phyloP scores from a whole-genome alignment of 805 yeast genomes.

The Wickerhamiella vanderwaltii region DNA sequence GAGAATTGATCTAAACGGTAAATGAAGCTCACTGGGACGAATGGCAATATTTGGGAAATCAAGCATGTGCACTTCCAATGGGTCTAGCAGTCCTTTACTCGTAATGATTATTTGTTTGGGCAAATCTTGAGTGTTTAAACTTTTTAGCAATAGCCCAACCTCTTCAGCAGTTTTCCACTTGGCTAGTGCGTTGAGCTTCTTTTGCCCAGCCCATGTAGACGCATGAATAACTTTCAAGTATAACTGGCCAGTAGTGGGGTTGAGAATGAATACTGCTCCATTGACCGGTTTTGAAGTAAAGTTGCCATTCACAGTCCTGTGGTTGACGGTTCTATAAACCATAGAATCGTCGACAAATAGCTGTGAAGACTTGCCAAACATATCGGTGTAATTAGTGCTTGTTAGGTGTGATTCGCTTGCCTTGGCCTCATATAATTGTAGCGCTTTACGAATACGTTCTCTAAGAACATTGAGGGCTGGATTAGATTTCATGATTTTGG shows the following conservation, averaged over 20 bases:
- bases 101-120: slow-evolving; percentile 88
- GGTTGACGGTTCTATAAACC: slow-evolving; percentile 86
- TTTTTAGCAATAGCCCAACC: slow-evolving; percentile 78
- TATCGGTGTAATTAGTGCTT: slow-evolving; percentile 79
- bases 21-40: slow-evolving; percentile 73
- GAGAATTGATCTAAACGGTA: slow-evolving; percentile 83
- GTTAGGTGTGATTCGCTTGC: slow-evolving; percentile 85
- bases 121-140: slow-evolving; percentile 85
- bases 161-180: slow-evolving; percentile 99
- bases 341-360: slow-evolving; percentile 87
- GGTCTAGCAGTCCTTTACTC: slow-evolving; percentile 83
- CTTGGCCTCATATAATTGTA: slow-evolving; percentile 86
- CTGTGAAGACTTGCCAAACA: slow-evolving; percentile 58
- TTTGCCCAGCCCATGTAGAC: slow-evolving; percentile 95
- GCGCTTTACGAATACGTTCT: slow-evolving; percentile 86
- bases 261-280: slow-evolving; percentile 81
- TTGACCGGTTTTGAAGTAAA: slow-evolving; percentile 83
- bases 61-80: slow-evolving; percentile 90
- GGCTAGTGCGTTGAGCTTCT: slow-evolving; percentile 80
- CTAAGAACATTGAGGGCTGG: slow-evolving; percentile 86
- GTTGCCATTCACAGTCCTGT: slow-evolving; percentile 86
- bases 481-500: slow-evolving; percentile 85
- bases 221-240: slow-evolving; percentile 84
- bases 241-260: slow-evolving; percentile 84
- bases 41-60: slow-evolving; percentile 89